A percentile compares a stretch with the other conserved stretches of the same genome.
These are phyloP conservation scores for Zygoascus hellenicus DNA, from an alignment of 1,139 yeast species.

Conservation along the genomic window DNA sequence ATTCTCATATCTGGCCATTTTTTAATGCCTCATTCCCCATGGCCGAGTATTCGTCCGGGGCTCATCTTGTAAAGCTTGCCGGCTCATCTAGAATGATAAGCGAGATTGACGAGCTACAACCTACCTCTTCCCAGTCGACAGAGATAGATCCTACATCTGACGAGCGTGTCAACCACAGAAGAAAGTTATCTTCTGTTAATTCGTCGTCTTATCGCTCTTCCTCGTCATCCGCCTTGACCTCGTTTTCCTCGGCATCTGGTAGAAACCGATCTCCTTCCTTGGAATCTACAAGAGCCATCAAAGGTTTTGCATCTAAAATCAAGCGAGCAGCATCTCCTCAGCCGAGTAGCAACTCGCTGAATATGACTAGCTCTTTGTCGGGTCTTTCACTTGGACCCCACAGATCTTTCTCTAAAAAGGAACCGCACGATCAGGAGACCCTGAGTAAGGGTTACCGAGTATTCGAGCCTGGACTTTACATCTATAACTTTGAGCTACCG, in stretches of 20 bases:
- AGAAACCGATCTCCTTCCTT: conserved; percentile 11
- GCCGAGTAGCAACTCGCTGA: conserved; percentile 8
- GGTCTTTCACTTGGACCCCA: conserved; percentile 21
- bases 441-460: conserved; percentile 37
- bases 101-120: conserved; percentile 15
- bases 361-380: conserved; percentile 11
- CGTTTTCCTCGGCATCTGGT: conserved; percentile 7
- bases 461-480: conserved; percentile 77
- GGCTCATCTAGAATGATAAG: conserved; percentile 1
- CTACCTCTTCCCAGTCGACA: background rate
- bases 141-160: background rate
- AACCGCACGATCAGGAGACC: conserved; percentile 30
- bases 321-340: conserved; percentile 21
- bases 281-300: conserved; percentile 12
- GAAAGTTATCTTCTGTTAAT: background rate
- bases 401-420: conserved; percentile 22
- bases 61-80: conserved; percentile 51
- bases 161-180: background rate
- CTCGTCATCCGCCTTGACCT: background rate
- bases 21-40: conserved; percentile 44
- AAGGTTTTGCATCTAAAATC: conserved; percentile 18
- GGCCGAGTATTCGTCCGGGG: conserved; percentile 39
- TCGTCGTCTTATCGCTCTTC: conserved; percentile 2
- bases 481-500: conserved; percentile 87
- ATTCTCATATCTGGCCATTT: conserved; percentile 90